Conservation (phyloP, 2,329 filamentous ascomycete genomes). For the Magnaporthiopsis incrustans region DNA sequence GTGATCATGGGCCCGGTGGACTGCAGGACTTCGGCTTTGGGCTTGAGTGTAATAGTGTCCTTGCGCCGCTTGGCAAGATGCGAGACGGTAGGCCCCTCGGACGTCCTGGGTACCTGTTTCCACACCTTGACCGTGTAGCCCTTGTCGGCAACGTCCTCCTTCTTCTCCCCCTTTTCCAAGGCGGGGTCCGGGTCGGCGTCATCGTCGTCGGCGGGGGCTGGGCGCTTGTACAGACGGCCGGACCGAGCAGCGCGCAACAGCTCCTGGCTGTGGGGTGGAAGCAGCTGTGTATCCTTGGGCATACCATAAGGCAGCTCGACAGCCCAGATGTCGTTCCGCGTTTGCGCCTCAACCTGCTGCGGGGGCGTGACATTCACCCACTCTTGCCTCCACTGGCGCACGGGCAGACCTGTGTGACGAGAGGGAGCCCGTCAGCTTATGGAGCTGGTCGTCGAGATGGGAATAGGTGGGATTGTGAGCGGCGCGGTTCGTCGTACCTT, state of each 20-base stretch:
- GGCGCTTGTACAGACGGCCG: conserved; percentile 66
- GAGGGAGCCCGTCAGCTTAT: neutral
- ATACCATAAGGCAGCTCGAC: conserved; percentile 68
- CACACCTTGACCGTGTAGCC: conserved; percentile 51
- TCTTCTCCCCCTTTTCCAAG: conserved; percentile 49
- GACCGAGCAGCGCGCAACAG: conserved; percentile 74
- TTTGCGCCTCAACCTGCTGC: conserved; percentile 52
- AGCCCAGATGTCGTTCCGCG: conserved; percentile 63
- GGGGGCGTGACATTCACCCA: conserved; percentile 61
- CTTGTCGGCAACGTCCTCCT: conserved; percentile 51
- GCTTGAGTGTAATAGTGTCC: conserved; percentile 49
- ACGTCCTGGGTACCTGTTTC: conserved; percentile 53
- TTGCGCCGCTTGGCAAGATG: conserved; percentile 56
- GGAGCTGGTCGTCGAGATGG: neutral
- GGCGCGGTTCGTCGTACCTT: conserved; percentile 31
- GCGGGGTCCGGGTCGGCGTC: conserved; percentile 41
- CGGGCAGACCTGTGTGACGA: conserved; percentile 59
- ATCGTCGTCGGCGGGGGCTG: conserved; percentile 53
- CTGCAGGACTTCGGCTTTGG: conserved; percentile 23
- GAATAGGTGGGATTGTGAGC: neutral
- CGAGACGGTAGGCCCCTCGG: conserved; percentile 43
- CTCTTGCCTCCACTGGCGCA: conserved; percentile 81
- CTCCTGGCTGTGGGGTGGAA: conserved; percentile 73
- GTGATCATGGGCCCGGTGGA: conserved; percentile 51
- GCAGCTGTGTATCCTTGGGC: conserved; percentile 75